phyloP scores from a whole-genome alignment of 345 rosid species.

The Arabidopsis suecica region DNA sequence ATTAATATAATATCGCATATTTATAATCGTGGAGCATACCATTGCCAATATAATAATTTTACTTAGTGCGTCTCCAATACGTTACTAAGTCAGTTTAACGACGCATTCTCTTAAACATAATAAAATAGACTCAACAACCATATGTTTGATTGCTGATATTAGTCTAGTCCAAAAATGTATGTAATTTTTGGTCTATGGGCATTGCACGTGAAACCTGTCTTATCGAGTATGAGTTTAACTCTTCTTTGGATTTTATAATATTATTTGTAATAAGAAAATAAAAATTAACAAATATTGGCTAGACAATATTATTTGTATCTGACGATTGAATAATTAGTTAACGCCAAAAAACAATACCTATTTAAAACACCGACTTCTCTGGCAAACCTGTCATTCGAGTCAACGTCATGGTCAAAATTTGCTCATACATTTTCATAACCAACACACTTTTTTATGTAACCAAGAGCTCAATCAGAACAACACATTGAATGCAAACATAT shows the following conservation, averaged over 20 bases:
- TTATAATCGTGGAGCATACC: constrained; percentile 28
- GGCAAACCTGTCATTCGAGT: constrained; percentile 44
- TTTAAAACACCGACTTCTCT: constrained; percentile 49
- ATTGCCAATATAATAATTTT: constrained; percentile 11
- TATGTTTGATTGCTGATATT: constrained; percentile 19
- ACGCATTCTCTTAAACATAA: constrained; percentile 14
- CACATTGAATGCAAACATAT: constrained; percentile 41
- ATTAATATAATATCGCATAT: constrained; percentile 16
- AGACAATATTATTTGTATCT: constrained; percentile 38
- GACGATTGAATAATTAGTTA: constrained; percentile 27
- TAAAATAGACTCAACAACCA: not conserved
- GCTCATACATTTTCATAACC: constrained; percentile 29
- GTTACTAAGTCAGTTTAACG: constrained; percentile 18
- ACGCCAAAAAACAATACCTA: constrained; percentile 35
- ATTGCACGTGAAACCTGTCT: constrained; percentile 48
- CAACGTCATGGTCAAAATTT: constrained; percentile 38
- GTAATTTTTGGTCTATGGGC: constrained; percentile 40
- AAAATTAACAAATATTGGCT: constrained; percentile 22
- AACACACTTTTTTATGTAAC: constrained; percentile 16
- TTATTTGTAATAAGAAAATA: not conserved
- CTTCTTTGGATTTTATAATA: constrained; percentile 13
- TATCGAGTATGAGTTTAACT: constrained; percentile 26
- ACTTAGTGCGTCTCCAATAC: constrained; percentile 9
- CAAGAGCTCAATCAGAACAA: constrained; percentile 32
- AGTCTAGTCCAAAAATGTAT: constrained; percentile 29